Evolutionary conservation across 306 rosid genomes (phyloP).

Genomic region (Sechiopsis laciniata): DNA sequence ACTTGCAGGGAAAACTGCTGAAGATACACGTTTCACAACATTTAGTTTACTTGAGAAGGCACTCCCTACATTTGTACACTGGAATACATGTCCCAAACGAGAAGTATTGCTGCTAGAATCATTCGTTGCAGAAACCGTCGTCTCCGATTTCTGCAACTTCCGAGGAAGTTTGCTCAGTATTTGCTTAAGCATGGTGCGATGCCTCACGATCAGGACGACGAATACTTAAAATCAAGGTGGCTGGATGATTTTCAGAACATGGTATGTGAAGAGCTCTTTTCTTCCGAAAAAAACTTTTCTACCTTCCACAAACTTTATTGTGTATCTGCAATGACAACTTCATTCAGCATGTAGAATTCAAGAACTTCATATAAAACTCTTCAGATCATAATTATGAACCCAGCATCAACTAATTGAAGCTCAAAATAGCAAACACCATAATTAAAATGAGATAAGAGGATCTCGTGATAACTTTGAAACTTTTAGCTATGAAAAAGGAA

Average conservation of each 20-base stretch:
- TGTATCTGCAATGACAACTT: slow-evolving; percentile 10
- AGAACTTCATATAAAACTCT: not conserved
- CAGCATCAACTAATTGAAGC: not conserved
- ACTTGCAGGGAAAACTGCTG: slow-evolving; percentile 93
- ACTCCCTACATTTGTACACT: slow-evolving; percentile 89
- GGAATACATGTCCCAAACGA: slow-evolving; percentile 74
- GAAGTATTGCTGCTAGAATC: slow-evolving; percentile 57
- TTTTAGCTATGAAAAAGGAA: not conserved
- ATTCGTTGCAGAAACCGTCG: slow-evolving; percentile 51
- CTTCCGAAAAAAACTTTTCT: not conserved
- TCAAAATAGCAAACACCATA: not conserved
- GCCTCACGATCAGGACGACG: slow-evolving; percentile 25
- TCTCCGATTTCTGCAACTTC: slow-evolving; percentile 66
- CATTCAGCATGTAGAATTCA: not conserved
- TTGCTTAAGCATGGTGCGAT: slow-evolving; percentile 78
- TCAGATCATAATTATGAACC: not conserved
- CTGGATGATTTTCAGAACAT: slow-evolving; percentile 12
- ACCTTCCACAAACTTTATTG: not conserved
- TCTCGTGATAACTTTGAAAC: not conserved
- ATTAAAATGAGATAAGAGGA: not conserved
- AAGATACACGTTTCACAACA: slow-evolving; percentile 92
- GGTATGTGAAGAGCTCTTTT: not conserved
- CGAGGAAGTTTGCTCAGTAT: slow-evolving; percentile 81
- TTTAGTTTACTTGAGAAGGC: slow-evolving; percentile 88
- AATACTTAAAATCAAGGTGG: slow-evolving; percentile 32